phyloP scores from a whole-genome alignment of 352 stramenopile genomes.

The Phytophthora uliginosa region DNA sequence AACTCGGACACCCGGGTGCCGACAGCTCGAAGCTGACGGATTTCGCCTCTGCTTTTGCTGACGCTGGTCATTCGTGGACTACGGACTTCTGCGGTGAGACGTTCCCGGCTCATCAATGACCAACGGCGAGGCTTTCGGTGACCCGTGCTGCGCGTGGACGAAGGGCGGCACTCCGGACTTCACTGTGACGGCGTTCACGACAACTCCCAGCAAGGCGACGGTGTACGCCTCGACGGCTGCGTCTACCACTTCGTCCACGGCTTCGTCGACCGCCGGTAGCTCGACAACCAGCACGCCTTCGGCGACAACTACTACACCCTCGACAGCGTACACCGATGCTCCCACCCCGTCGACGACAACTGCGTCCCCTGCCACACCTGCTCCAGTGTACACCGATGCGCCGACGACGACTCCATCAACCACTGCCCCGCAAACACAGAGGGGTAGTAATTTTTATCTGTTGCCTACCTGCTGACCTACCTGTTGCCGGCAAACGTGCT shows the following conservation, averaged over 20 bases:
- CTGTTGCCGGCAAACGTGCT: too few species aligned
- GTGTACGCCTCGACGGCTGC: slow-evolving; percentile 7
- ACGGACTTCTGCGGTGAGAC: slow-evolving; percentile 6
- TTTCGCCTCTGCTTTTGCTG: slow-evolving; percentile 41
- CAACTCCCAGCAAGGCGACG: slow-evolving; percentile 4
- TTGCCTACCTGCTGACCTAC: too few species aligned
- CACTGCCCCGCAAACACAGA: not conserved
- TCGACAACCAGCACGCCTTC: not conserved
- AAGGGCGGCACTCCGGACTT: slow-evolving; percentile 33
- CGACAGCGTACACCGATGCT: not conserved
- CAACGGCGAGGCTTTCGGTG: slow-evolving; percentile 42
- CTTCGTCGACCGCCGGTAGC: not conserved
- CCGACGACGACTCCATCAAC: not conserved
- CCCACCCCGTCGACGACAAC: slow-evolving; percentile 11
- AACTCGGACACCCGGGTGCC: slow-evolving; percentile 36
- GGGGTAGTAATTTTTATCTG: too few species aligned
- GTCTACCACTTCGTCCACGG: not conserved
- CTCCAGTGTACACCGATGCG: not conserved
- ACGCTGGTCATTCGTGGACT: slow-evolving; percentile 23
- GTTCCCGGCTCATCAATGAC: not conserved
- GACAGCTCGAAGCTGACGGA: slow-evolving; percentile 37
- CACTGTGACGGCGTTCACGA: slow-evolving; percentile 28
- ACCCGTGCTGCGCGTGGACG: not conserved
- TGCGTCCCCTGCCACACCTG: not conserved
- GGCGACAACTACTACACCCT: slow-evolving; percentile 2